Evolutionary conservation across 371 early-diverging fungal genomes (phyloP), one percentile per base, ranked within the genome.

Genomic region (Batkoa obscura): DNA sequence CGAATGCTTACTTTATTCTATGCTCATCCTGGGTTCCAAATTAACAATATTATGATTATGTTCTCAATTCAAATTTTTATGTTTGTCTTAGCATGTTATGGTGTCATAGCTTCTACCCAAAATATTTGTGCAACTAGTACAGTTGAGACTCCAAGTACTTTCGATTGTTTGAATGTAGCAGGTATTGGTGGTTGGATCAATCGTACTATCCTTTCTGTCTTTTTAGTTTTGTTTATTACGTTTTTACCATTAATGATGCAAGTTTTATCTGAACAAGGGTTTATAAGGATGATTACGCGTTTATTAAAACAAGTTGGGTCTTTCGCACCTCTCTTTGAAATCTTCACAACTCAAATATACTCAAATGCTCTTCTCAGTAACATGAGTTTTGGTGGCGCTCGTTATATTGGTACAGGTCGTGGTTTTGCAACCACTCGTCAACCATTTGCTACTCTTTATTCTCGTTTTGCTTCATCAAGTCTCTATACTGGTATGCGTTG

Each of bases 1-100:
- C 74, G 90, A 3, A 81, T 90, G 71, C 65, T 91, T 60, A 88
- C 90, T 0, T 88, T 90, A 65, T 88, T 78, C 66, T 89, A 85
- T 61, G 86, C 88, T 12, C 87, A 87, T 60, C 84, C 88, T 37
- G 92, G 90, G 15, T 91, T 89, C 76, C 89, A 90, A 58, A 72
- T 89, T 63, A 91, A 88, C 73, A 89, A 90, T 67, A 80, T 90
- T 51, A 81, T 90, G 60, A 86, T 86, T 62, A 85, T 88, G 79
- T 62, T 85, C 57, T 77, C 92, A 3, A 76, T 90, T 35, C 86
- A 87, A 58, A 70, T 90, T 58, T 87, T 90, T 65, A 78, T 88
- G 74, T 61, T 86, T 58, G 81, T 79, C 39, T 71, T 88, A 57
- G 63, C 86, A 60, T 79, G 79, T 60, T 74, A 86, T 35, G 83